phyloP scores from a whole-genome alignment of 306 rosid species.

The Fagus crenata region DNA sequence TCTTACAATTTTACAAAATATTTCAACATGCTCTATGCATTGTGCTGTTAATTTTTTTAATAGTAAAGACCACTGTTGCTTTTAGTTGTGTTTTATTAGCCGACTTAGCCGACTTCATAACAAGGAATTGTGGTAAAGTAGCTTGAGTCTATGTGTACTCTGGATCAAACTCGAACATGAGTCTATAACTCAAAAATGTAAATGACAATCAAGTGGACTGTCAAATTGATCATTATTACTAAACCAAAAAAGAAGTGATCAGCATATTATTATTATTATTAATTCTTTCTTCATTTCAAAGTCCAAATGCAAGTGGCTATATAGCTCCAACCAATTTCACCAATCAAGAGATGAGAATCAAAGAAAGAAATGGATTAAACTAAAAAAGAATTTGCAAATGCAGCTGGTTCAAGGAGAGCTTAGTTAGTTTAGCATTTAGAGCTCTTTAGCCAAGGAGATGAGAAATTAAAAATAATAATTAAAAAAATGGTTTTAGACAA shows the following conservation, averaged over 20 bases:
- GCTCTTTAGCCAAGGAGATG: slow-evolving; percentile 94
- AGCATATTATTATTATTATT: slow-evolving; percentile 17
- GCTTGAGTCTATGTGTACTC: slow-evolving; percentile 14
- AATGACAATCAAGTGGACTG: slow-evolving; percentile 5
- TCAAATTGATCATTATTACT: background rate
- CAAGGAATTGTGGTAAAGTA: background rate
- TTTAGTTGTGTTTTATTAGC: slow-evolving; percentile 39
- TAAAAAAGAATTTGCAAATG: slow-evolving; percentile 13
- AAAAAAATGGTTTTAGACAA: slow-evolving; percentile 39
- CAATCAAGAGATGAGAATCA: slow-evolving; percentile 47
- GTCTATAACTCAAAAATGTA: slow-evolving; percentile 14
- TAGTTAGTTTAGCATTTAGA: slow-evolving; percentile 59
- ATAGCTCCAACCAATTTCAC: slow-evolving; percentile 34
- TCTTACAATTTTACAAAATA: too few relatives aligned
- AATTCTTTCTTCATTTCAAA: slow-evolving; percentile 28
- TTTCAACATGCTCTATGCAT: too few relatives aligned
- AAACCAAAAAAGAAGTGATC: background rate
- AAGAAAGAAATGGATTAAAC: slow-evolving; percentile 19
- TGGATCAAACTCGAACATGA: slow-evolving; percentile 1
- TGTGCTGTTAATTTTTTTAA: background rate
- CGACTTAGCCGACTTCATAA: slow-evolving; percentile 21
- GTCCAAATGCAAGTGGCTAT: slow-evolving; percentile 50
- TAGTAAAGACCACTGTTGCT: background rate
- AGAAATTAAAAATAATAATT: slow-evolving; percentile 54
- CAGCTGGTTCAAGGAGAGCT: slow-evolving; percentile 65